These are phyloP conservation scores for Leccinum arenicola DNA, from an alignment of 768 basidiomycete genomes.

Conservation along the genomic window DNA sequence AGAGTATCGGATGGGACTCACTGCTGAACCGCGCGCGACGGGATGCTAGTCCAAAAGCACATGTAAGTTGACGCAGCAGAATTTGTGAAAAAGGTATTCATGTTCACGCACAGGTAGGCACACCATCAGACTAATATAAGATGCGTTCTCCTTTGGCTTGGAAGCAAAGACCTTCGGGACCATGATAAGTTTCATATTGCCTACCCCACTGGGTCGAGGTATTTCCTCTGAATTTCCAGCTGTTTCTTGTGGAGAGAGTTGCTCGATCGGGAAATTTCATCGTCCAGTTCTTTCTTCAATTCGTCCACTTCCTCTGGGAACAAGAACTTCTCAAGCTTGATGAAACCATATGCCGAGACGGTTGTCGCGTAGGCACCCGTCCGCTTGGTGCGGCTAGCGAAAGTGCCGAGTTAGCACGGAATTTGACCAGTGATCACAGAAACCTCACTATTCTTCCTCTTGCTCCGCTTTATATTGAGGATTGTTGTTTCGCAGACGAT, in stretches of 20 bases:
- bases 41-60: conserved; percentile 9
- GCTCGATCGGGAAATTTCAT: conserved; percentile 2
- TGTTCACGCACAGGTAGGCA: conserved; percentile 9
- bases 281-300: conserved; percentile 10
- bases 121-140: conserved; percentile 12
- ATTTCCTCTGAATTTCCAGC: conserved; percentile 11
- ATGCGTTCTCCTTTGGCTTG: conserved; percentile 4
- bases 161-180: conserved; percentile 14
- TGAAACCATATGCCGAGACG: conserved; percentile 15
- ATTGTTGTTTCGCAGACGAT: conserved; percentile 11
- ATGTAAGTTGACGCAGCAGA: neutral
- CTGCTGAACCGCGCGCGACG: conserved; percentile 17
- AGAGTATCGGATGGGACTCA: neutral
- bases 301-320: conserved; percentile 8
- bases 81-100: neutral
- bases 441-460: conserved; percentile 15
- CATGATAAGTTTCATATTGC: conserved; percentile 19
- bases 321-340: conserved; percentile 17
- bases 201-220: conserved; percentile 5
- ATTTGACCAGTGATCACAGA: neutral
- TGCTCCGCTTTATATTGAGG: conserved; percentile 9
- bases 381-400: conserved; percentile 7
- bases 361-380: conserved; percentile 19
- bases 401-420: neutral
- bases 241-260: conserved; percentile 13